Conservation (phyloP, 1,284 basidiomycete genomes). For the Pascua guehoae region DNA sequence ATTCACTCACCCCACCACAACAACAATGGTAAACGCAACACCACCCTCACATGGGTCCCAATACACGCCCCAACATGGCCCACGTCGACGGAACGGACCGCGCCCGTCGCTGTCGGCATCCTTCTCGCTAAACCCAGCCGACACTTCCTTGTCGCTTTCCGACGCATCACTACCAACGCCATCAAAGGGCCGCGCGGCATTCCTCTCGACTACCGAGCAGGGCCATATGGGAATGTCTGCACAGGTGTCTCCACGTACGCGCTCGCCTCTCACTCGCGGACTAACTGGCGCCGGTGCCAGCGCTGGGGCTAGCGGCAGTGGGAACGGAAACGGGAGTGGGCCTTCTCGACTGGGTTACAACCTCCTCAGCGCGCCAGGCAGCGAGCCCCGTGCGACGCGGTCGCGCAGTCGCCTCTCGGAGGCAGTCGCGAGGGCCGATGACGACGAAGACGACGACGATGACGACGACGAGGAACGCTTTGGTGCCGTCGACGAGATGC, state of each 20-base stretch:
- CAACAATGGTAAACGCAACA: slow-evolving; percentile 9
- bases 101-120: slow-evolving; percentile 10
- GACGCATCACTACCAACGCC: slow-evolving; percentile 6
- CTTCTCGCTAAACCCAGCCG: slow-evolving; percentile 12
- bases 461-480: slow-evolving; percentile 59
- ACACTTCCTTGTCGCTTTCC: slow-evolving; percentile 6
- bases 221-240: slow-evolving; percentile 18
- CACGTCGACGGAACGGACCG: neutral
- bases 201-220: slow-evolving; percentile 15
- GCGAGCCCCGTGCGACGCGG: slow-evolving; percentile 7
- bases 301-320: neutral
- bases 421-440: slow-evolving; percentile 4
- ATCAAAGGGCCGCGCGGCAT: slow-evolving; percentile 6
- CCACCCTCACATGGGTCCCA: slow-evolving; percentile 9
- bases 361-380: neutral
- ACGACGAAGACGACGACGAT: slow-evolving; percentile 49
- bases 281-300: neutral
- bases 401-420: slow-evolving; percentile 11
- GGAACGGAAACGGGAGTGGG: neutral
- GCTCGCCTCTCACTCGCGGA: slow-evolving; percentile 5
- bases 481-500: slow-evolving; percentile 89
- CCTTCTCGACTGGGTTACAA: neutral
- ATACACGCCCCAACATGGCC: slow-evolving; percentile 7
- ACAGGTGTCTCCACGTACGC: slow-evolving; percentile 18
- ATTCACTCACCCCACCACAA: neutral